phyloP scores from a whole-genome alignment of 2,329 filamentous ascomycete genomes.

The Aspergillus alliaceus region DNA sequence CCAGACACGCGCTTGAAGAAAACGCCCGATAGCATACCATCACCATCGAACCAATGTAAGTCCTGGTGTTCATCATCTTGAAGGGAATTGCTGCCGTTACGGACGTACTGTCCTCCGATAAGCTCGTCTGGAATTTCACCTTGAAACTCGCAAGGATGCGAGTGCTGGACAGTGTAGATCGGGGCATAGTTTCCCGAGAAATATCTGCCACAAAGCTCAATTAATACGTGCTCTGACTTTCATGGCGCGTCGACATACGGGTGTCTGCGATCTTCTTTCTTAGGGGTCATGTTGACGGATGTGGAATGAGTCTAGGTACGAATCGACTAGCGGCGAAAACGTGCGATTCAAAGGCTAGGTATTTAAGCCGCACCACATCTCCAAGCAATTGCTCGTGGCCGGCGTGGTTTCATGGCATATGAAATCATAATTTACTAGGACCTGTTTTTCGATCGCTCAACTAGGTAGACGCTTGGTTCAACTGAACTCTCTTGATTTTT shows the following conservation, averaged over 20 bases:
- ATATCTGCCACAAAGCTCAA: constrained; percentile 45
- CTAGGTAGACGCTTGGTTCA: neutral
- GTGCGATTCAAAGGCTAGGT: neutral
- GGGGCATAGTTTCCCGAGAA: constrained; percentile 70
- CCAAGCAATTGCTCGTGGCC: neutral
- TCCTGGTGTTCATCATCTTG: constrained; percentile 63
- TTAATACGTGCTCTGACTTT: neutral
- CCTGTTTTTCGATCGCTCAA: neutral
- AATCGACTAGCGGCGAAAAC: neutral
- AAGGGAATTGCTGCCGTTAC: constrained; percentile 70
- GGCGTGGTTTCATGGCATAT: neutral
- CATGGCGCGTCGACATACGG: neutral
- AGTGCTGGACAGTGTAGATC: constrained; percentile 53
- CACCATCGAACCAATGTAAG: constrained; percentile 73
- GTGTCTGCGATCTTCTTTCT: neutral
- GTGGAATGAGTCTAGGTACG: neutral
- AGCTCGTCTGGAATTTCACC: constrained; percentile 66
- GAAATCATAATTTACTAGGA: neutral
- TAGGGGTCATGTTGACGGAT: neutral
- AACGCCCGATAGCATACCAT: constrained; percentile 72
- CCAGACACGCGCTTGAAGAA: constrained; percentile 51
- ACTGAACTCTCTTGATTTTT: neutral
- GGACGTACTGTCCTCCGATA: constrained; percentile 68
- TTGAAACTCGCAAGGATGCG: constrained; percentile 56
- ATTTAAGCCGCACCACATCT: neutral